phyloP scores from a whole-genome alignment of 805 yeast genomes.

The Starmerella bacillaris region DNA sequence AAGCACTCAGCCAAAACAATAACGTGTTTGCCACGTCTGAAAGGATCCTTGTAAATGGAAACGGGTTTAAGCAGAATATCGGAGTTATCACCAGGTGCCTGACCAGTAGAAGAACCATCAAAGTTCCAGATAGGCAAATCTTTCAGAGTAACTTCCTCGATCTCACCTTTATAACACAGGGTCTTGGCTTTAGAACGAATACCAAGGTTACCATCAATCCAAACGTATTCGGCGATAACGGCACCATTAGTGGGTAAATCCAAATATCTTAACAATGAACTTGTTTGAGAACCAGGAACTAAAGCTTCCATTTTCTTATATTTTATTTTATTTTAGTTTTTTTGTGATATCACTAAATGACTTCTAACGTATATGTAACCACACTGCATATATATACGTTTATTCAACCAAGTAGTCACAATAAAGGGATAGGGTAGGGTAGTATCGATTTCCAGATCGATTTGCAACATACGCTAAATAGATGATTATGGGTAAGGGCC shows the following conservation, averaged over 20 bases:
- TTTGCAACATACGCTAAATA: too few species aligned
- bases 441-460: too few species aligned
- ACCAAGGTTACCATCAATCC: conserved; percentile 89
- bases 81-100: conserved; percentile 96
- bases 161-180: conserved; percentile 41
- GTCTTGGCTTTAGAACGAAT: conserved; percentile 92
- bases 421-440: too few species aligned
- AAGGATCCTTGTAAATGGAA: conserved; percentile 87
- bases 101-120: conserved; percentile 96
- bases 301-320: conserved; percentile 11
- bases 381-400: too few species aligned
- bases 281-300: conserved; percentile 35
- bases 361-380: too few species aligned
- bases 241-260: conserved; percentile 71
- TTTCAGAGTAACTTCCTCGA: conserved; percentile 32
- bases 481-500: too few species aligned
- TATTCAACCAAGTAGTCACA: too few species aligned
- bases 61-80: conserved; percentile 93
- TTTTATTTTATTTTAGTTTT: too few species aligned
- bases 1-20: conserved; percentile 91
- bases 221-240: conserved; percentile 87
- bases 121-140: conserved; percentile 98
- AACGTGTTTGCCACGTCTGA: conserved; percentile 94
- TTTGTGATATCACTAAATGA: too few species aligned
- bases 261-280: conserved; percentile 61